Evolutionary conservation across 306 rosid species (phyloP).

Genomic region (Lagenaria siceraria): DNA sequence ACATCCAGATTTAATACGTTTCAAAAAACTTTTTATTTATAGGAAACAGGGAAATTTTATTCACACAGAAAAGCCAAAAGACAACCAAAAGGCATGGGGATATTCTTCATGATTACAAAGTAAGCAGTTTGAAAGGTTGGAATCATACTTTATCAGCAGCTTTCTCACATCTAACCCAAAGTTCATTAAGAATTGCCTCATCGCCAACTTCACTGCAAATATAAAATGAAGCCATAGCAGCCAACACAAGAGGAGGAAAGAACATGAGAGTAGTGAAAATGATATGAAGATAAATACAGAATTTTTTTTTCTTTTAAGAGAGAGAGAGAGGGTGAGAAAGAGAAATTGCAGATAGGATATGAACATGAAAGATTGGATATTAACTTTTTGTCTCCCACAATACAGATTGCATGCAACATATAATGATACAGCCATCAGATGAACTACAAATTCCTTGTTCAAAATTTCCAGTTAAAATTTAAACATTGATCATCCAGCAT

Average conservation of each 20-base stretch:
- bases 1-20: not conserved
- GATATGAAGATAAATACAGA: not conserved
- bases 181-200: constrained; percentile 74
- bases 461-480: not conserved
- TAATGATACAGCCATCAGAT: not conserved
- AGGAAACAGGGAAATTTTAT: no score
- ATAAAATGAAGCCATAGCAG: not conserved
- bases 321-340: no score
- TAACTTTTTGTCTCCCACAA: not conserved
- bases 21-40: no score
- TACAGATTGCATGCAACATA: not conserved
- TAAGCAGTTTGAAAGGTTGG: not conserved
- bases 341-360: not conserved
- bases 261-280: not conserved
- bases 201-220: constrained; percentile 71
- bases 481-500: no score
- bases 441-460: not conserved
- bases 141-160: constrained; percentile 61
- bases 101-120: not conserved
- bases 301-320: no score
- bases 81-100: not conserved
- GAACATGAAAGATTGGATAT: not conserved
- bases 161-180: constrained; percentile 80
- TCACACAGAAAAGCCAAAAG: no score
- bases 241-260: not conserved